phyloP scores from a whole-genome alignment of 371 early-diverging fungal species.

The Mortierella sp. region DNA sequence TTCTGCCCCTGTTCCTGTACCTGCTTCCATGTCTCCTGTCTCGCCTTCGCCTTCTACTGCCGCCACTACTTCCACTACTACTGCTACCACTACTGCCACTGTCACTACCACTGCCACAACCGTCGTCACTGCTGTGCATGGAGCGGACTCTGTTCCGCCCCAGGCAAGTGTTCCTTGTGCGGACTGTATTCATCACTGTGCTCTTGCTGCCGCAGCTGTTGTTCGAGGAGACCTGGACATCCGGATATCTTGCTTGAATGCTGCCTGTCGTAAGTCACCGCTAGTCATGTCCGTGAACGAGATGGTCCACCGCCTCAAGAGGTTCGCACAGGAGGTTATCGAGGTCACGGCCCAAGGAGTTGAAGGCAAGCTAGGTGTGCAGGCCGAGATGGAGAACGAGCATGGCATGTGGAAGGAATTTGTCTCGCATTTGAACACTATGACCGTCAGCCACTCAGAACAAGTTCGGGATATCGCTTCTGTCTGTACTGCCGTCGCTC shows the following conservation, averaged over 20 bases:
- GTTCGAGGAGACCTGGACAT: conserved; percentile 58
- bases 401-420: conserved; percentile 81
- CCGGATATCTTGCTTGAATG: conserved; percentile 59
- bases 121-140: conserved; percentile 11
- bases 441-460: conserved; percentile 73
- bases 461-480: conserved; percentile 80
- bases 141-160: conserved; percentile 16
- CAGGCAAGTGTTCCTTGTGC: conserved; percentile 22
- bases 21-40: conserved; percentile 2
- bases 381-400: conserved; percentile 62
- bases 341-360: conserved; percentile 75
- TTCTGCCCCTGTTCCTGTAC: conserved; percentile 3
- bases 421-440: conserved; percentile 70
- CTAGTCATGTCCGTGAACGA: conserved; percentile 69
- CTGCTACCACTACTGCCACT: conserved; percentile 1
- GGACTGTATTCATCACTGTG: conserved; percentile 37
- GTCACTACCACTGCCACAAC: conserved; percentile 3
- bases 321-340: conserved; percentile 65
- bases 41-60: neutral
- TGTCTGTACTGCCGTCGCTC: conserved; percentile 73
- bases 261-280: conserved; percentile 39
- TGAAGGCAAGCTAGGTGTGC: conserved; percentile 74
- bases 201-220: conserved; percentile 61
- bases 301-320: conserved; percentile 71
- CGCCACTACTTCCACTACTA: conserved; percentile 3